Base-by-base conservation (phyloP, 257 asterid species). In the Nicotiana sylvestris region DNA sequence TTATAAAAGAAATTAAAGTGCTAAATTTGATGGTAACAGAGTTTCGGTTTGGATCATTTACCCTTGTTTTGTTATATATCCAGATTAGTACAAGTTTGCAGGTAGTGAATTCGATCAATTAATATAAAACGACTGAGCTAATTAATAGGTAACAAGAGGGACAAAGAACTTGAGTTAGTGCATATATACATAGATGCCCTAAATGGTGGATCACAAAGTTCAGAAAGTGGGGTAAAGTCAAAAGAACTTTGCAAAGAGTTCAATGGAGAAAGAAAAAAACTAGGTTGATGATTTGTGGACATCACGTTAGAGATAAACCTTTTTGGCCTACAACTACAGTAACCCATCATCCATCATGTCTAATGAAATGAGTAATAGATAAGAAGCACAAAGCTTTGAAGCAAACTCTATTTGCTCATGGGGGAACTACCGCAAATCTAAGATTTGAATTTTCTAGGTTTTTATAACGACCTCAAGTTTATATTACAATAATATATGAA, bases 251-350 rank as follows among this genome's bases (percentile, higher is more conserved):
- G 27, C 64, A 13, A 49, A 74, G 27, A 25, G 46, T 46, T 37
- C 21, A 21, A 53, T 2, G 58, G 58, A 69, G 77, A 69, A 72
- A 70, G 5, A 7, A 6, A 43, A 74, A 27, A 74, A 27, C 64
- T 74, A 74, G 2, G 64, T 27, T 49, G 64, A 76, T 76, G 64
- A 51, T 76, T 76, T 76, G 46, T 76, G 80, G 53, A 76, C 46
- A 76, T 51, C 64, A 51, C 64, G 33, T 76, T 76, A 27, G 80
- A 49, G 30, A 74, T 46, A 49, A 25, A 76, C 62, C 43, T 76
- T 49, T 72, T 49, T 25, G 79, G 39, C 60, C 78, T 72, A 43
- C 60, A 72, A 43, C 6, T 70, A 21, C 43, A 43, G 35, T n/a
- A 43, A 6, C 7, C 27, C 21, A 58, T 58, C 66, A 0, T 60